Conservation (phyloP, 2,329 filamentous ascomycete genomes). For the Fusarium xyrophilum region DNA sequence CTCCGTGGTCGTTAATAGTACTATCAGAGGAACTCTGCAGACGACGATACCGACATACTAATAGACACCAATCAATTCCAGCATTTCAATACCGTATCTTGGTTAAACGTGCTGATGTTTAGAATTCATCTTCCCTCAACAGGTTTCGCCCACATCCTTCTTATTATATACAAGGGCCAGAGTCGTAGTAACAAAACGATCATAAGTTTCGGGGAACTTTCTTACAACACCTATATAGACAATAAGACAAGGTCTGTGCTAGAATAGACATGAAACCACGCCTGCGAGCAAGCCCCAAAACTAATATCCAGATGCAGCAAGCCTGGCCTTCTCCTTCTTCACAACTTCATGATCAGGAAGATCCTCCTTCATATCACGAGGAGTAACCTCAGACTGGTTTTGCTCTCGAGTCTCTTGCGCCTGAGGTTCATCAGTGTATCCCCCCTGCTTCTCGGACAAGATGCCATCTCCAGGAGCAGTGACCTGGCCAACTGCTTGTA, state of each 20-base stretch:
- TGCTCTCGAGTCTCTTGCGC: neutral
- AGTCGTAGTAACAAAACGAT: neutral
- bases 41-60: neutral
- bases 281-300: too few species aligned
- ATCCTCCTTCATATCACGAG: slow-evolving; percentile 28
- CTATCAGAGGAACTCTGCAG: neutral
- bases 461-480: slow-evolving; percentile 31
- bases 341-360: slow-evolving; percentile 24
- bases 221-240: neutral
- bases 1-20: neutral
- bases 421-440: slow-evolving; percentile 20
- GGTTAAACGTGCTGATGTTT: too few species aligned
- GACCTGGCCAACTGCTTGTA: slow-evolving; percentile 39
- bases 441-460: slow-evolving; percentile 44
- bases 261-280: too few species aligned
- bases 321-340: slow-evolving; percentile 38
- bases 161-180: neutral
- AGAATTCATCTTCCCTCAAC: neutral
- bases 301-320: slow-evolving; percentile 37
- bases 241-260: neutral
- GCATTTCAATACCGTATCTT: neutral
- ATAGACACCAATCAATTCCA: neutral
- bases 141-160: neutral
- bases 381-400: neutral
- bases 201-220: neutral